Evolutionary conservation across 169 alveolate genomes (phyloP).

Genomic region (Plasmodium cynomolgi): DNA sequence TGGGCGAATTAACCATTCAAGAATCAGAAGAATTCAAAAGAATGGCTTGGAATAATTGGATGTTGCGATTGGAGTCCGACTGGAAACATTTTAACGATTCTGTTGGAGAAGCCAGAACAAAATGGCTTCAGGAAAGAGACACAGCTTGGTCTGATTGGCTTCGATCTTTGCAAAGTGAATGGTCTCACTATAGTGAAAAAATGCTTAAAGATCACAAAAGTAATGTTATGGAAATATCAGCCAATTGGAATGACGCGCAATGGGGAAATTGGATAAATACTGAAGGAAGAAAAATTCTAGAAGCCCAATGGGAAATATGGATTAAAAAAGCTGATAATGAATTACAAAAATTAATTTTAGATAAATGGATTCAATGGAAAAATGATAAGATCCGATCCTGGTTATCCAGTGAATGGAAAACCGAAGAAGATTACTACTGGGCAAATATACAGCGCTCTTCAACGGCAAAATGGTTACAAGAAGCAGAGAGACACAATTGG

Average conservation of each 20-base stretch:
- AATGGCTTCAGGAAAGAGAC: neutral
- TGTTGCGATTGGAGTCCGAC: neutral
- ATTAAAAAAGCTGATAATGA: neutral
- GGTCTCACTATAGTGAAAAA: neutral
- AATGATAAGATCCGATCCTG: conserved; percentile 13
- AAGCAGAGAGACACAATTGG: neutral
- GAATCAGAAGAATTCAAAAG: conserved; percentile 6
- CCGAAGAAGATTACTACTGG: conserved; percentile 36
- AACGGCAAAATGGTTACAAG: conserved; percentile 26
- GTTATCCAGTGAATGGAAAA: conserved; percentile 21
- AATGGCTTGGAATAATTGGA: neutral
- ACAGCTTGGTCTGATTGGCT: neutral
- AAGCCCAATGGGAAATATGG: conserved; percentile 10
- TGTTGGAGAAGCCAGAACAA: neutral
- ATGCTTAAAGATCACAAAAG: neutral
- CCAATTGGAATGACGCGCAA: conserved; percentile 7
- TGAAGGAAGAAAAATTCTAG: conserved; percentile 1
- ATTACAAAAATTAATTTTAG: neutral
- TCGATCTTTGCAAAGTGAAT: neutral
- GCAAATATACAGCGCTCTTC: neutral
- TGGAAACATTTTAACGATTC: neutral
- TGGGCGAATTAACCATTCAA: neutral
- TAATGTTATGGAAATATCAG: neutral
- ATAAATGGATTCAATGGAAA: conserved; percentile 37
- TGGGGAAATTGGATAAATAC: conserved; percentile 7